phyloP scores from a whole-genome alignment of 2,329 filamentous ascomycete genomes.

The Venturia oleaginea region DNA sequence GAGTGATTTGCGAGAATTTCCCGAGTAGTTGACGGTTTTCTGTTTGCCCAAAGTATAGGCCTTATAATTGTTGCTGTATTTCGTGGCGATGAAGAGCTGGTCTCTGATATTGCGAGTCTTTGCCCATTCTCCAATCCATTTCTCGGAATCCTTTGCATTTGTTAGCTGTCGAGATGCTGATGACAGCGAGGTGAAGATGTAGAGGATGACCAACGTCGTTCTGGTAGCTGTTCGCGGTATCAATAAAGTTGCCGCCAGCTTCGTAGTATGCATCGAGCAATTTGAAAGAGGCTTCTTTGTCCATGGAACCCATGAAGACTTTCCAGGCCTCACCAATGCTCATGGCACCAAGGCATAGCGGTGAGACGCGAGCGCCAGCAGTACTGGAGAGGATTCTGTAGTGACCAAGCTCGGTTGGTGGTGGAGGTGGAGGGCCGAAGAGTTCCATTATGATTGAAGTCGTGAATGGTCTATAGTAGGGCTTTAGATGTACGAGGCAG shows the following conservation, averaged over 20 bases:
- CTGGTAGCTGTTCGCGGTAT: conserved; percentile 37
- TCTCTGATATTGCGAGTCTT: conserved; percentile 28
- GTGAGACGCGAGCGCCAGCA: conserved; percentile 39
- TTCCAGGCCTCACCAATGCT: conserved; percentile 54
- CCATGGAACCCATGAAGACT: conserved; percentile 44
- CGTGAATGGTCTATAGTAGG: not conserved
- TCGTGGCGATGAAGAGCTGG: conserved; percentile 34
- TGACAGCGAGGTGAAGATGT: not conserved
- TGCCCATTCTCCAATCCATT: conserved; percentile 38
- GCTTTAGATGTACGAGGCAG: not conserved
- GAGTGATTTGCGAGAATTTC: conserved; percentile 37
- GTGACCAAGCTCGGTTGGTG: conserved; percentile 13
- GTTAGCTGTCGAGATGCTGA: not conserved
- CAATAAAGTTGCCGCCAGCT: conserved; percentile 65
- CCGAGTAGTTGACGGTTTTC: conserved; percentile 30
- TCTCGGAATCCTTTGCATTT: conserved; percentile 27
- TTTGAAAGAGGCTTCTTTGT: conserved; percentile 49
- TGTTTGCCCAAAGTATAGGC: conserved; percentile 5
- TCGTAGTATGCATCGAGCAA: conserved; percentile 59
- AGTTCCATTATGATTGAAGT: not conserved
- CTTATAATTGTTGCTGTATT: conserved; percentile 24
- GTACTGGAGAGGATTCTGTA: conserved; percentile 45
- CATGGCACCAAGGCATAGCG: conserved; percentile 50
- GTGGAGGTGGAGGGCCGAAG: not conserved
- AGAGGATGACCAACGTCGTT: conserved; percentile 25